phyloP scores from a whole-genome alignment of 148 eudicot species.

The Drosera capensis region DNA sequence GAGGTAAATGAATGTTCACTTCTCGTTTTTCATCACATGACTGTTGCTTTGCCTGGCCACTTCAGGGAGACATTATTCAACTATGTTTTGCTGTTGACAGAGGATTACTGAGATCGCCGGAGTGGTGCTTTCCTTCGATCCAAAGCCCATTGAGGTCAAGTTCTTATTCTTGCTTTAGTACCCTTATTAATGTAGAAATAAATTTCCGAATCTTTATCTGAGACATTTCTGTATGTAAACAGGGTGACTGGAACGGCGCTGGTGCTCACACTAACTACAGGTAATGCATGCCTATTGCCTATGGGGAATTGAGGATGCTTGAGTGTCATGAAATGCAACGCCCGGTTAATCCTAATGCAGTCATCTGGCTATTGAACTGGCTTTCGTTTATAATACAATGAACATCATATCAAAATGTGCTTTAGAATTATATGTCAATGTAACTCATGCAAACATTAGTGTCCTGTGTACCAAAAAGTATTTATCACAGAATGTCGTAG shows the following conservation, averaged over 20 bases:
- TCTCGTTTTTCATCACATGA: background rate
- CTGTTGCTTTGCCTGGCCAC: background rate
- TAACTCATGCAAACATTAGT: no score
- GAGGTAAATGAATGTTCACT: conserved; percentile 19
- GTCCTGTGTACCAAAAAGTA: no score
- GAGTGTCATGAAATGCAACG: no score
- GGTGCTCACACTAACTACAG: conserved; percentile 69
- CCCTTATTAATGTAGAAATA: no score
- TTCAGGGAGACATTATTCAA: background rate
- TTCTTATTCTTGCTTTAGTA: background rate
- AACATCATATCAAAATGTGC: background rate
- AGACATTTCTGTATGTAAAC: no score
- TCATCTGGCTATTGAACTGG: background rate
- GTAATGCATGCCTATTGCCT: conserved; percentile 7
- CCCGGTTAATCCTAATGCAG: no score
- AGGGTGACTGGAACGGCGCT: conserved; percentile 73
- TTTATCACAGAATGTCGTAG: no score
- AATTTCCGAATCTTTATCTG: no score
- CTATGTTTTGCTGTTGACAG: conserved; percentile 9
- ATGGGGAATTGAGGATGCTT: background rate
- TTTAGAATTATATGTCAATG: no score
- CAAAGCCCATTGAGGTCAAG: conserved; percentile 31
- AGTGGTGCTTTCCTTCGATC: conserved; percentile 32
- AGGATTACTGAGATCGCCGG: conserved; percentile 45
- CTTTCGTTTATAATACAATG: background rate